Base-by-base conservation (phyloP, 2,329 filamentous ascomycete species). In the Aspergillus terreus region DNA sequence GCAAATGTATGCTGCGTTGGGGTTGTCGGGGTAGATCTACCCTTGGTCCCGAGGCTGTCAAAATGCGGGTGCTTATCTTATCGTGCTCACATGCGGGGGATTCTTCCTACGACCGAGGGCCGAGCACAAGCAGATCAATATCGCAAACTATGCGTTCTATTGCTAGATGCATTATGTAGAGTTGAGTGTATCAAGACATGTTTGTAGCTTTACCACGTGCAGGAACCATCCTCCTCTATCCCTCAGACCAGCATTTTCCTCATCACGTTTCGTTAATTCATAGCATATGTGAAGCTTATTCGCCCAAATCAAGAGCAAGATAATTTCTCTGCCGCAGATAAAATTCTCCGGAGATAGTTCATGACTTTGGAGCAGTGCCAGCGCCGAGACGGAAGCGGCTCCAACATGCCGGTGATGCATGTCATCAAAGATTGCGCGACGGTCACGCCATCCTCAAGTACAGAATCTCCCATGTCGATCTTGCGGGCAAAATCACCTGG, bases 381-480 rank as follows among this genome's bases (percentile, higher is more conserved):
- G 49, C 74, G 64, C 32, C 54, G 54, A 25, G 56, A 57, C 4
- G 71, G 63, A 38, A 69, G 63, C 3, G 65, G 65, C 6, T 72
- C 65, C 49, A 76, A 60, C 74, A 77, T 76, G 15, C 71, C 68
- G 42, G 56, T 56, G 14, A 77, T 73, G 50, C 73, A 75, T 30
- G 49, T 53, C 51, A 61, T 66, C 25, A 76, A 53, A 12, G 61
- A 58, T 4, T 71, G 63, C 1, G 67, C 66, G 6, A 73, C 62
- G 2, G 62, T 54, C 4, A 55, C 51, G 11, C 63, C 65, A 41
- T 62, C 62, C 10, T 63, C 55, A 11, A 70, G 40, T 9, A 48
- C 47, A 1, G 53, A 46, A 5, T 59, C 57, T 21, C 71, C 70
- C 49, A 58, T 55, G 25, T 72, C 64, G 32, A 76, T 51, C 49